A percentile compares a stretch with the other conserved stretches of the same genome.
Conservation (phyloP, 768 basidiomycete genomes). For the Tephrocybe sp. region DNA sequence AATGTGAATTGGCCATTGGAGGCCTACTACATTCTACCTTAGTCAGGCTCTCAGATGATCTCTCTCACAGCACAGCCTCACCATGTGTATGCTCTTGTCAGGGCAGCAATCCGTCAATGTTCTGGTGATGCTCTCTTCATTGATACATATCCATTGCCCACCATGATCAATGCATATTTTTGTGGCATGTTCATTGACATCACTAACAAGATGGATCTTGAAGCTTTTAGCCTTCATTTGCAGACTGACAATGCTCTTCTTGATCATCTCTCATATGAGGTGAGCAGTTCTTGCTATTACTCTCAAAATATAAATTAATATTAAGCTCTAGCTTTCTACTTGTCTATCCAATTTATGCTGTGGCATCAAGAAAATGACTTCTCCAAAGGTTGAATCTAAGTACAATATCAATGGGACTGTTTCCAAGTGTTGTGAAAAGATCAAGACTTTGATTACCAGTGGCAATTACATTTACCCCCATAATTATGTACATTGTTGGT, state of each 20-base stretch:
- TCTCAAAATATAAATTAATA: not conserved
- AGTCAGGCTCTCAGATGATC: not conserved
- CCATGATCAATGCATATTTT: not conserved
- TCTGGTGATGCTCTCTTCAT: conserved; percentile 5
- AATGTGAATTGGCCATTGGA: not conserved
- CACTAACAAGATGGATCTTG: not conserved
- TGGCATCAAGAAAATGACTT: not conserved
- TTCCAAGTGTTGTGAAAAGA: not conserved
- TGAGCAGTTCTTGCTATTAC: not conserved
- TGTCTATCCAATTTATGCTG: not conserved
- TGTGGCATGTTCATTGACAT: not conserved
- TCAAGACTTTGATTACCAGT: not conserved
- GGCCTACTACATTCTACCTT: conserved; percentile 3
- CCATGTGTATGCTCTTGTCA: conserved; percentile 1
- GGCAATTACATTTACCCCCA: conserved; percentile 4
- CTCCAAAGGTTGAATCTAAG: not conserved
- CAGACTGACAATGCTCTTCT: not conserved
- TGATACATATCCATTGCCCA: not conserved
- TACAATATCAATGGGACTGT: not conserved
- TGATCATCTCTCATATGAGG: not conserved
- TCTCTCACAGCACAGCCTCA: conserved; percentile 7
- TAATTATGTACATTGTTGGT: not conserved
- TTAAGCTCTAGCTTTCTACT: not conserved
- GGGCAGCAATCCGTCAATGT: conserved; percentile 5
- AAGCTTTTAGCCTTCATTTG: not conserved